Evolutionary conservation across 2,329 filamentous ascomycete species (phyloP).

Genomic region (Alternaria triticina): DNA sequence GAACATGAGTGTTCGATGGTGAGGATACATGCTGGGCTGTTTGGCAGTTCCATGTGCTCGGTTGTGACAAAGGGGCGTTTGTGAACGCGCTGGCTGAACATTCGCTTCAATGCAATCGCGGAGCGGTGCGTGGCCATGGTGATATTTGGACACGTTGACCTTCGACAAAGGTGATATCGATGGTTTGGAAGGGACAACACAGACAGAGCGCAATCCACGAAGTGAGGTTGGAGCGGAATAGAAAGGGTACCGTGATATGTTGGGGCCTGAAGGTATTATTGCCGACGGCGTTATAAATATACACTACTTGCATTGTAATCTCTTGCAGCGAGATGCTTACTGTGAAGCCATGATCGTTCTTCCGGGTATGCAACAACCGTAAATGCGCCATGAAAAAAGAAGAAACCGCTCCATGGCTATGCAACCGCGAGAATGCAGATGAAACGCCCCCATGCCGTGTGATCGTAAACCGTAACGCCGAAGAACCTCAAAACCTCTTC

Average conservation of each 20-base stretch:
- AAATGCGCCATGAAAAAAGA: slow-evolving; percentile 27
- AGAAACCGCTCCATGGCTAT: slow-evolving; percentile 41
- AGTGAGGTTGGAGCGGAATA: neutral
- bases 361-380: slow-evolving; percentile 23
- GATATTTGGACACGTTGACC: neutral
- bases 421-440: slow-evolving; percentile 35
- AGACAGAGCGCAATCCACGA: neutral
- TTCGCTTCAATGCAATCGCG: slow-evolving; percentile 1
- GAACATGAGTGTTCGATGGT: neutral
- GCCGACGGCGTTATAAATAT: slow-evolving; percentile 14
- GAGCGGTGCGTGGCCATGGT: neutral
- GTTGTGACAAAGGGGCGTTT: slow-evolving; percentile 18
- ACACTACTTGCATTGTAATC: slow-evolving; percentile 23
- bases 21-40: slow-evolving; percentile 1
- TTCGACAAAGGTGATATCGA: neutral
- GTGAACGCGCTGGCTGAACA: slow-evolving; percentile 11
- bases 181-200: neutral
- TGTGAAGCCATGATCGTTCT: slow-evolving; percentile 25
- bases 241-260: slow-evolving; percentile 3
- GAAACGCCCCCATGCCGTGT: slow-evolving; percentile 35
- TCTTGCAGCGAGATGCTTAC: slow-evolving; percentile 19
- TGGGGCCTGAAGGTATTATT: slow-evolving; percentile 6
- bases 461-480: slow-evolving; percentile 37
- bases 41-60: slow-evolving; percentile 7
- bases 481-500: slow-evolving; percentile 34